Evolutionary conservation across 129 eudicot genomes (phyloP), one percentile per base, ranked within the genome.

Genomic region (Centaurea solstitialis): DNA sequence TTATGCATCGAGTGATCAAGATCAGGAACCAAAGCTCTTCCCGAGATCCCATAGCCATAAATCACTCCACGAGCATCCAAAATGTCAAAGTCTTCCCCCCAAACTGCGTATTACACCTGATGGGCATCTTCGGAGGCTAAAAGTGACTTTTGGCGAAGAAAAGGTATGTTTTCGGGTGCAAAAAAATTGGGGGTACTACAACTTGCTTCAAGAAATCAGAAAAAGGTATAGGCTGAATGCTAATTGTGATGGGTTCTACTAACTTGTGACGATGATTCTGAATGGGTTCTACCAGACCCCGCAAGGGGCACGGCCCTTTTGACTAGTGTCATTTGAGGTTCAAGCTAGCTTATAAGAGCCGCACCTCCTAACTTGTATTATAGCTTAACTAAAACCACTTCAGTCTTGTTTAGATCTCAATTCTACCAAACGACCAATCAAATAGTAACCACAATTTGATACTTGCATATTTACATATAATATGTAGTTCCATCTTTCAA

Each of bases 281-380:
- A 94, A 76, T 94, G 98, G 99, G 96, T 94, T 1, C 70, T 94
- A 50, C 80, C n/a, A n/a, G n/a, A n/a, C n/a, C n/a, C n/a, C n/a
- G n/a, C n/a, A n/a, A n/a, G n/a, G n/a, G n/a, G n/a, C n/a, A n/a
- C n/a, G n/a, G n/a, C n/a, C n/a, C n/a, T n/a, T n/a, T n/a, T 92
- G 50, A 94, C 99, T 15, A 90, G 97, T 76, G n/a, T 79, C 91
- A 5, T 84, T 87, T n/a, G n/a, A n/a, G n/a, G n/a, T n/a, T n/a
- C n/a, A n/a, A n/a, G n/a, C n/a, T n/a, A n/a, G n/a, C n/a, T n/a
- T n/a, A n/a, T 53, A 72, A 74, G 45, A 83, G 70, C 80, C 85
- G 84, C 43, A 94, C 94, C 40, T 38, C 38, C n/a, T 61, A n/a
- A n/a, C n/a, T n/a, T n/a, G n/a, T n/a, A n/a, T n/a, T n/a, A n/a